A percentile compares a stretch with the other conserved stretches of the same genome.
phyloP scores from a whole-genome alignment of 2,329 filamentous ascomycete genomes.

The Mycosphaerella sp. region DNA sequence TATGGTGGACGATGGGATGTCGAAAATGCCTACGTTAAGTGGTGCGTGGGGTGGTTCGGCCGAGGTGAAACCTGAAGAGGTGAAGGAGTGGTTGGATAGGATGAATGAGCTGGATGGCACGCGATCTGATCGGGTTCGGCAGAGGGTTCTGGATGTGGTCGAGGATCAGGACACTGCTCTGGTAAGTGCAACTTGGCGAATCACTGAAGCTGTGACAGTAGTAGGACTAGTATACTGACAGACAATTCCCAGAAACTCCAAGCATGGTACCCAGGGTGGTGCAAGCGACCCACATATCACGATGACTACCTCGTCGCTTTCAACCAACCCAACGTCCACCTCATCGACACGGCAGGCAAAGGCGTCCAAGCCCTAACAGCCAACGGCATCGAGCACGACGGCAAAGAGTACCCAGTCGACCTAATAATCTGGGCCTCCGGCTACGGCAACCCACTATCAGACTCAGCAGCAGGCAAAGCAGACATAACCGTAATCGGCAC shows the following conservation, averaged over 20 bases:
- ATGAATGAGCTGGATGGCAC: conserved; percentile 43
- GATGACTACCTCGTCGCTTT: conserved; percentile 37
- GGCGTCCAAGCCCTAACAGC: conserved; percentile 45
- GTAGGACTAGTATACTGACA: neutral
- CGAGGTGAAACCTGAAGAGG: conserved; percentile 67
- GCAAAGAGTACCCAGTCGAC: conserved; percentile 45
- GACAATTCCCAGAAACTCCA: conserved; percentile 37
- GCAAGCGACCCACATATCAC: conserved; percentile 54
- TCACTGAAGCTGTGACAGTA: too few relatives aligned
- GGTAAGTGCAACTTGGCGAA: neutral
- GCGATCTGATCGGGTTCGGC: conserved; percentile 40
- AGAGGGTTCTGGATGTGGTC: conserved; percentile 47
- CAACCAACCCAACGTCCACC: conserved; percentile 52
- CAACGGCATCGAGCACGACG: conserved; percentile 44
- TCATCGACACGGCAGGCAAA: conserved; percentile 54
- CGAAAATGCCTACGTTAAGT: neutral
- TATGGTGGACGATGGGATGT: conserved; percentile 43
- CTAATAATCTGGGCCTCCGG: conserved; percentile 45
- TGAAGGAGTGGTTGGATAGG: conserved; percentile 66
- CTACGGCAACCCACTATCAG: conserved; percentile 30
- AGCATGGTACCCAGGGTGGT: conserved; percentile 56
- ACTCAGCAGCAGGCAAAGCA: conserved; percentile 26
- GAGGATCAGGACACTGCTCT: conserved; percentile 36
- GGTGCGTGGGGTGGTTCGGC: conserved; percentile 53
- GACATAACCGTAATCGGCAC: conserved; percentile 36